Evolutionary conservation across 2,329 filamentous ascomycete genomes (phyloP).

Genomic region (Colletotrichum kahawae): DNA sequence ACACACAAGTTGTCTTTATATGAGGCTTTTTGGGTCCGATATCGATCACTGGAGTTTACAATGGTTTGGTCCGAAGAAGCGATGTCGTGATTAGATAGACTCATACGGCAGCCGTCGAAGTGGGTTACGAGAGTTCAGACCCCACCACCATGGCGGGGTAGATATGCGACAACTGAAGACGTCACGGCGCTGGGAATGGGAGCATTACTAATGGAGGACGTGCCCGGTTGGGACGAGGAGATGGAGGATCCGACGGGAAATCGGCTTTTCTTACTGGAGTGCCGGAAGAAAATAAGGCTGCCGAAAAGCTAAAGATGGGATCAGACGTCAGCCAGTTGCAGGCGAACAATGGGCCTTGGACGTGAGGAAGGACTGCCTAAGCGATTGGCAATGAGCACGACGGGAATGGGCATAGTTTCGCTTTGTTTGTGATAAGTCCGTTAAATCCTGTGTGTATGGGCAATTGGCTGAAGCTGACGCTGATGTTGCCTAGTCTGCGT

Average conservation of each 20-base stretch:
- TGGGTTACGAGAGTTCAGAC: background rate
- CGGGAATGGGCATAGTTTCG: background rate
- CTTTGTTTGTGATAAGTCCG: background rate
- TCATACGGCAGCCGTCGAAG: background rate
- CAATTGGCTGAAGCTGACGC: background rate
- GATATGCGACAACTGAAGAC: constrained; percentile 2
- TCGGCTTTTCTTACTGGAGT: background rate
- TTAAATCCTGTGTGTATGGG: background rate
- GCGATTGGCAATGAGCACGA: background rate
- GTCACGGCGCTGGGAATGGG: background rate
- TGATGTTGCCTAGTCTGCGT: background rate
- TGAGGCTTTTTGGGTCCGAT: background rate
- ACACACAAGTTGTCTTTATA: background rate
- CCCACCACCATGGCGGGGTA: constrained; percentile 20
- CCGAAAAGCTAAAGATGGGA: background rate
- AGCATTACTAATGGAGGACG: background rate
- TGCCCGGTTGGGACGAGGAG: background rate
- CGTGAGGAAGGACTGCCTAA: background rate
- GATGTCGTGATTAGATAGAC: constrained; percentile 19
- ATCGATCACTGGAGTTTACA: background rate
- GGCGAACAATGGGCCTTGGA: background rate
- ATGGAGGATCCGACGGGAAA: background rate
- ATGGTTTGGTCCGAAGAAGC: background rate
- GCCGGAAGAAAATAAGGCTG: background rate
- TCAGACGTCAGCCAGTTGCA: background rate